Conservation (phyloP, 2,329 filamentous ascomycete species). For the Penicillium polonicum region DNA sequence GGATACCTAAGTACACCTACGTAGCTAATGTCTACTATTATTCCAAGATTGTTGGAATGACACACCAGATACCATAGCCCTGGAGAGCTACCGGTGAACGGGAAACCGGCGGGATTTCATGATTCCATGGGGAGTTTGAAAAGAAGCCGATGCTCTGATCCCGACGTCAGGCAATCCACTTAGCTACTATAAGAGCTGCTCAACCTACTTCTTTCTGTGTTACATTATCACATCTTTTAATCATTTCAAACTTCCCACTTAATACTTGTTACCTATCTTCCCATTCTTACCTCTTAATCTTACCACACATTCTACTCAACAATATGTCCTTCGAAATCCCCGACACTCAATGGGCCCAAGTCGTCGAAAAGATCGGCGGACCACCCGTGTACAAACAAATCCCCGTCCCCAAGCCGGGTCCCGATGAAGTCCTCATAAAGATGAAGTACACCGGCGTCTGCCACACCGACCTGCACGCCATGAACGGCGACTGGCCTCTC, state of each 20-base stretch:
- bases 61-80: background rate
- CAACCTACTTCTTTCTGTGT: background rate
- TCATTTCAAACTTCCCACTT: background rate
- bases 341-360: constrained; percentile 84
- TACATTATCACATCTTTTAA: background rate
- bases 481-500: constrained; percentile 88
- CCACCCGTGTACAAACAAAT: constrained; percentile 61
- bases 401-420: constrained; percentile 73
- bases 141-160: background rate
- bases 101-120: background rate
- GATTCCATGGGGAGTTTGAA: background rate
- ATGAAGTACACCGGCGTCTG: constrained; percentile 89
- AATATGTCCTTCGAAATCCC: constrained; percentile 56
- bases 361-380: constrained; percentile 77
- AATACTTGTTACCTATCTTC: background rate
- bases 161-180: background rate
- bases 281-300: background rate
- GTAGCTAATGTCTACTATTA: background rate
- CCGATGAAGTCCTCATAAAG: constrained; percentile 89
- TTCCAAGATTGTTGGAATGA: background rate
- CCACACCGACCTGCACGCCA: constrained; percentile 79
- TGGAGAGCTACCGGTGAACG: background rate
- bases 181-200: background rate
- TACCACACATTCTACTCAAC: background rate
- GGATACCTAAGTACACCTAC: background rate